Evolutionary conservation across 768 basidiomycete genomes (phyloP).

Genomic region (Pleurotus djamor): DNA sequence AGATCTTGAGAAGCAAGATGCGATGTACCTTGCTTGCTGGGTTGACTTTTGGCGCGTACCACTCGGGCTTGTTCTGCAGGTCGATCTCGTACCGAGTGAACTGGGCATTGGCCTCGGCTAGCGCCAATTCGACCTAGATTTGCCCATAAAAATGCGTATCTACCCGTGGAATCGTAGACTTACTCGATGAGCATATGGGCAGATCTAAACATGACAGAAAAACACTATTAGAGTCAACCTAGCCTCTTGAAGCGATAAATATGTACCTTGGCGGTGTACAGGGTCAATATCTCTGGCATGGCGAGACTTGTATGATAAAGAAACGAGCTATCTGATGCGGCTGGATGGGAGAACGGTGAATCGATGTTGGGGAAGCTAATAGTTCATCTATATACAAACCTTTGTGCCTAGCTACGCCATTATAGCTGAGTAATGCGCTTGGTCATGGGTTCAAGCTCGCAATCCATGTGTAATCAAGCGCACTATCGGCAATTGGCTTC

Average conservation of each 20-base stretch:
- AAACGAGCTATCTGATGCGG: too few relatives aligned
- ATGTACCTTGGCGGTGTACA: neutral
- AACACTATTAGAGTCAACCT: neutral
- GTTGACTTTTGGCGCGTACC: conserved; percentile 67
- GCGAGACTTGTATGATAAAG: neutral
- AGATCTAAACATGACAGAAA: neutral
- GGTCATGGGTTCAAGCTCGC: too few relatives aligned
- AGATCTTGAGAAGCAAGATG: conserved; percentile 4
- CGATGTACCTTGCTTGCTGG: conserved; percentile 57
- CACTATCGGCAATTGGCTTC: too few relatives aligned
- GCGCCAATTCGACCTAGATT: conserved; percentile 54
- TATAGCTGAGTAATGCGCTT: too few relatives aligned
- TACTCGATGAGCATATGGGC: conserved; percentile 2
- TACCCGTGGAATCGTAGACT: neutral
- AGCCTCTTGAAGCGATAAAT: too few relatives aligned
- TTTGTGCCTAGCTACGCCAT: too few relatives aligned
- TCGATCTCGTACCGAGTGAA: conserved; percentile 58
- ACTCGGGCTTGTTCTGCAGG: conserved; percentile 62
- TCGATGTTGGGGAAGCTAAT: too few relatives aligned
- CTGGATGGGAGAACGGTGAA: too few relatives aligned
- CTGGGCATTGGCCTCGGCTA: conserved; percentile 49
- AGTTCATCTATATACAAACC: too few relatives aligned
- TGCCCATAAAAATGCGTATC: neutral
- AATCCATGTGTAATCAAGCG: too few relatives aligned
- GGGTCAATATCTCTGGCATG: conserved; percentile 5